A percentile compares a stretch with the other conserved stretches of the same genome.
phyloP scores from a whole-genome alignment of 2,329 filamentous ascomycete genomes.

The Sporothrix humicola region DNA sequence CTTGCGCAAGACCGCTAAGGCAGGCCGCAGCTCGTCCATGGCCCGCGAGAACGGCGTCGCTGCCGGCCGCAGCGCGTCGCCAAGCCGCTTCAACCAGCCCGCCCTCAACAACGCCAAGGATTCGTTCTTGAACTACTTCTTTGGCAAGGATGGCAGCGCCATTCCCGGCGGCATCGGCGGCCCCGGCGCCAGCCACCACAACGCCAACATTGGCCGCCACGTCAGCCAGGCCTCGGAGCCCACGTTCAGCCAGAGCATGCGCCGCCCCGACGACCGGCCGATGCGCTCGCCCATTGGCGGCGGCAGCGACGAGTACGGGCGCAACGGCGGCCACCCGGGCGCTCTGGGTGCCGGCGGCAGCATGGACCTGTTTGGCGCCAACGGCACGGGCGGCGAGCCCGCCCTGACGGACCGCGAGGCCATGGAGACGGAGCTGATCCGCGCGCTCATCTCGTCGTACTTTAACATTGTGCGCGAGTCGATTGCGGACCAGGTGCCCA shows the following conservation, averaged over 20 bases:
- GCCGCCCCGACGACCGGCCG: slow-evolving; percentile 68
- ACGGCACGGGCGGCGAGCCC: slow-evolving; percentile 69
- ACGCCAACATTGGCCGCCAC: slow-evolving; percentile 61
- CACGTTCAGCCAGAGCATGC: slow-evolving; percentile 81
- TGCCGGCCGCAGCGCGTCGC: slow-evolving; percentile 57
- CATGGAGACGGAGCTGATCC: slow-evolving; percentile 96
- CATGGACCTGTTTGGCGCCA: slow-evolving; percentile 42
- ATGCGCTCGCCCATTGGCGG: slow-evolving; percentile 55
- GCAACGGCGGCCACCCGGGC: slow-evolving; percentile 11
- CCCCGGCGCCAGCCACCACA: slow-evolving; percentile 43
- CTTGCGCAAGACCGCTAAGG: slow-evolving; percentile 65
- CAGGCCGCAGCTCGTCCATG: slow-evolving; percentile 78
- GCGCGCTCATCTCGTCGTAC: slow-evolving; percentile 94
- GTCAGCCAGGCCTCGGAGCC: slow-evolving; percentile 80
- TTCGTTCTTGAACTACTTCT: slow-evolving; percentile 98
- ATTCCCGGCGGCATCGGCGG: not conserved
- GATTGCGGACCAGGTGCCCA: slow-evolving; percentile 98
- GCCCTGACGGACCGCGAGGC: slow-evolving; percentile 94
- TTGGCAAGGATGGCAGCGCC: slow-evolving; percentile 80
- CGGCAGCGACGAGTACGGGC: slow-evolving; percentile 30
- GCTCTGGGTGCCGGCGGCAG: slow-evolving; percentile 30
- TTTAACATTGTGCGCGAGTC: slow-evolving; percentile 99
- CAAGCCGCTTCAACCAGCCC: slow-evolving; percentile 65
- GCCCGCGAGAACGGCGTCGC: slow-evolving; percentile 66
- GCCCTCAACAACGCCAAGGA: slow-evolving; percentile 72